phyloP scores from a whole-genome alignment of 257 asterid species.

The Solanum ahanhuiri region DNA sequence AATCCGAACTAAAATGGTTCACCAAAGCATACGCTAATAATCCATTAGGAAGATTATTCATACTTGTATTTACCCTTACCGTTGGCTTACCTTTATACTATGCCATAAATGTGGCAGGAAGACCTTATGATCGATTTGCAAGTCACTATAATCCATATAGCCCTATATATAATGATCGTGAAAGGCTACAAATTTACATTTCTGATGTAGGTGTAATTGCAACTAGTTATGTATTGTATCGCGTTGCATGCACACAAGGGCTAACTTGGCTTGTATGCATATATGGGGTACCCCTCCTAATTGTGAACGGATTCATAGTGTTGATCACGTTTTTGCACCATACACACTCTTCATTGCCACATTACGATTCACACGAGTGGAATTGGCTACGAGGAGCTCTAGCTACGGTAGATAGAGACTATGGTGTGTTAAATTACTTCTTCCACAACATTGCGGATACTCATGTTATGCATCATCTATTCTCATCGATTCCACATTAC shows the following conservation, averaged over 20 bases:
- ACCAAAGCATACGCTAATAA: not conserved
- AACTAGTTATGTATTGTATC: constrained; percentile 11
- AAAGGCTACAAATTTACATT: constrained; percentile 37
- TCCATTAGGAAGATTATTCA: not conserved
- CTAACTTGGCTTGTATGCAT: constrained; percentile 32
- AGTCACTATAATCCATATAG: constrained; percentile 47
- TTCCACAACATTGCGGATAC: constrained; percentile 12
- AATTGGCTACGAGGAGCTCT: constrained; percentile 64
- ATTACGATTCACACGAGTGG: constrained; percentile 11
- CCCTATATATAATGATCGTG: constrained; percentile 52
- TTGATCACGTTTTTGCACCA: not conserved
- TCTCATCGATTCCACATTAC: constrained; percentile 58
- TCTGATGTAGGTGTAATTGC: constrained; percentile 41
- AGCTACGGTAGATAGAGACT: constrained; percentile 53
- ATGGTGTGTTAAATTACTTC: constrained; percentile 40
- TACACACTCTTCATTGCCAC: constrained; percentile 6
- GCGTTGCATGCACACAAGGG: constrained; percentile 24
- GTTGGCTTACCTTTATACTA: not conserved
- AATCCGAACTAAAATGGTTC: not conserved
- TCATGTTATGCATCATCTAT: constrained; percentile 54
- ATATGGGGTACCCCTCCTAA: constrained; percentile 8
- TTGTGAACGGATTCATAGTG: not conserved
- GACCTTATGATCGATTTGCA: constrained; percentile 30
- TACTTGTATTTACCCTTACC: not conserved
- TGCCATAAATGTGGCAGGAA: not conserved